A percentile compares a stretch with the other conserved stretches of the same genome.
These are phyloP conservation scores for Danielozyma ontarioensis DNA, from an alignment of 805 yeast genomes.

Conservation along the genomic window DNA sequence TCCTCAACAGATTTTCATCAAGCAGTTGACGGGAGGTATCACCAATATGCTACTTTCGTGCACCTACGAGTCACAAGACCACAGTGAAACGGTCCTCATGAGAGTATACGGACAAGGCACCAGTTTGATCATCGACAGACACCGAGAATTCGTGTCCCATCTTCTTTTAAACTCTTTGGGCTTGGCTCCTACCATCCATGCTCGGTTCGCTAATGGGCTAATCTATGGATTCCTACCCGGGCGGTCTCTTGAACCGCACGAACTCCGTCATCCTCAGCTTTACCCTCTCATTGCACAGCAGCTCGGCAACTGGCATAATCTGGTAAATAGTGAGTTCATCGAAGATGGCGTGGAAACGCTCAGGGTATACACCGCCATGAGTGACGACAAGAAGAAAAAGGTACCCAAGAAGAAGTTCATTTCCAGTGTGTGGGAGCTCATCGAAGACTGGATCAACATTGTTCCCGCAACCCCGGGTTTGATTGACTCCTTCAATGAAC, in stretches of 20 bases:
- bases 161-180: constrained; percentile 51
- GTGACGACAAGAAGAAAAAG: constrained; percentile 7
- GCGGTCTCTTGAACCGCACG: constrained; percentile 50
- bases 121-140: constrained; percentile 63
- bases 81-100: constrained; percentile 44
- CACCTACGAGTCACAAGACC: constrained; percentile 17
- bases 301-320: constrained; percentile 67
- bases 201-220: constrained; percentile 67
- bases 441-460: constrained; percentile 57
- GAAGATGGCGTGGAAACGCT: constrained; percentile 42
- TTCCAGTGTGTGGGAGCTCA: constrained; percentile 53
- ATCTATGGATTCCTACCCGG: constrained; percentile 69
- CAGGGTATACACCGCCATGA: constrained; percentile 20
- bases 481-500: constrained; percentile 29
- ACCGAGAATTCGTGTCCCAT: constrained; percentile 70
- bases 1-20: constrained; percentile 25
- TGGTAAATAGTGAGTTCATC: constrained; percentile 41
- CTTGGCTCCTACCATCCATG: constrained; percentile 65
- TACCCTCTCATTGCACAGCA: constrained; percentile 59
- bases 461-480: constrained; percentile 48
- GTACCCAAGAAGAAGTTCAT: constrained; percentile 24
- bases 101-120: constrained; percentile 77
- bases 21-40: constrained; percentile 56
- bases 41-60: constrained; percentile 57
- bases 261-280: constrained; percentile 42